These are phyloP conservation scores for Mimosa pudica DNA, from an alignment of 306 rosid genomes.

Conservation along the genomic window DNA sequence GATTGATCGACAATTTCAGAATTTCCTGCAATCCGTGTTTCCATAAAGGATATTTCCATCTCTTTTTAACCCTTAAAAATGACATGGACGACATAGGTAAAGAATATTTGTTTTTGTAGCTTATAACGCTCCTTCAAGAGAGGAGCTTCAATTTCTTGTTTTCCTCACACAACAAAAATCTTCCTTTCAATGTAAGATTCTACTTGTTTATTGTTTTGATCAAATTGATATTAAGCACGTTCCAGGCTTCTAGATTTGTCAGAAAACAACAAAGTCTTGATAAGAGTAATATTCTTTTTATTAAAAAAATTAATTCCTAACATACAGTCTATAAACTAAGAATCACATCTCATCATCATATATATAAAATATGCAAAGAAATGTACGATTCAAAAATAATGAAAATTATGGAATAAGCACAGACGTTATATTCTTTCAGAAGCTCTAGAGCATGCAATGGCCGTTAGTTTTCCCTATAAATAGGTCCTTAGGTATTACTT, in stretches of 20 bases:
- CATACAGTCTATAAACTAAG: background rate
- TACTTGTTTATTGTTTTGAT: no score
- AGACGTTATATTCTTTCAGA: background rate
- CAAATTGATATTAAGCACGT: background rate
- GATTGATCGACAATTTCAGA: background rate
- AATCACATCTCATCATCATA: background rate
- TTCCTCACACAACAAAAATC: no score
- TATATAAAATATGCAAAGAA: background rate
- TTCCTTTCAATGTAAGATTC: no score
- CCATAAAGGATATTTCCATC: background rate
- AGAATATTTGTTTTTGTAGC: no score
- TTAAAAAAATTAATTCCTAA: background rate
- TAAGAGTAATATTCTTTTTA: background rate
- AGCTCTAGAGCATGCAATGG: background rate
- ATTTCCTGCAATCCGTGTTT: background rate
- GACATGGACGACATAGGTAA: no score
- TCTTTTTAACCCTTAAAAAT: no score
- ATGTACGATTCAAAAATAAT: background rate
- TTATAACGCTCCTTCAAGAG: no score
- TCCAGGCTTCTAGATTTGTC: background rate
- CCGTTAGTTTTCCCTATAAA: slow-evolving; percentile 46
- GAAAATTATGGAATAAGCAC: background rate
- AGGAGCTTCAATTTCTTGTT: no score
- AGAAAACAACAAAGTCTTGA: background rate
- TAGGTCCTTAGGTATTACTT: slow-evolving; percentile 31